phyloP scores from a whole-genome alignment of 352 stramenopile species.

The Globisporangium cederbergense region DNA sequence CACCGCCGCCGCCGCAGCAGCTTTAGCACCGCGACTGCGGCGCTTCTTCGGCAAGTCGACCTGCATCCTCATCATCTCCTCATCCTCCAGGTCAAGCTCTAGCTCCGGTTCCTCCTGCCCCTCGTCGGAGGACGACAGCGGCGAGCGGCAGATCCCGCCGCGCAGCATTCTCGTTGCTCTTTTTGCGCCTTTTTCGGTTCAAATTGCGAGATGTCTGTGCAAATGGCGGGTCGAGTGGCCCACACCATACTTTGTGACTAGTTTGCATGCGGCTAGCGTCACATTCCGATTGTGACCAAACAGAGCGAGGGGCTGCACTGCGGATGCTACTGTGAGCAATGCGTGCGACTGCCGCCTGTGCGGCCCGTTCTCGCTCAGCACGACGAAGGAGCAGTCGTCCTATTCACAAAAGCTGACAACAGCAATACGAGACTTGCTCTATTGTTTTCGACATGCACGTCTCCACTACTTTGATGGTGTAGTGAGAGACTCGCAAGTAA shows the following conservation, averaged over 20 bases:
- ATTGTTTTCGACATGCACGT: not conserved
- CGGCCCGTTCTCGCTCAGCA: conserved; percentile 20
- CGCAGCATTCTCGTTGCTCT: conserved; percentile 19
- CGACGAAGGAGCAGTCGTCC: conserved; percentile 19
- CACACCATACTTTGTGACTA: not conserved
- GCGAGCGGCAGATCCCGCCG: conserved; percentile 43
- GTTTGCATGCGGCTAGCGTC: too few relatives aligned
- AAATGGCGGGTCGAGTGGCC: not conserved
- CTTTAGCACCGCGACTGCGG: not conserved
- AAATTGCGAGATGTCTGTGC: not conserved
- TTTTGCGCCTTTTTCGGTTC: conserved; percentile 3
- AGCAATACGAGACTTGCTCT: not conserved
- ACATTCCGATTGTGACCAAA: too few relatives aligned
- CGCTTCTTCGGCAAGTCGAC: not conserved
- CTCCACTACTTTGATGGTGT: not conserved
- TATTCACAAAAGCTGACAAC: not conserved
- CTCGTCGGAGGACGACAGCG: conserved; percentile 48
- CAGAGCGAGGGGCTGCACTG: too few relatives aligned
- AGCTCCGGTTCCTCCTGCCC: not conserved
- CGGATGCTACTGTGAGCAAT: conserved; percentile 1
- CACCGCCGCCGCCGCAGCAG: not conserved
- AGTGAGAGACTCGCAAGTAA: not conserved
- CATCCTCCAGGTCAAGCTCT: not conserved
- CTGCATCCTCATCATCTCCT: not conserved
- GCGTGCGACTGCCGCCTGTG: conserved; percentile 28